Base-by-base conservation (phyloP, 129 eudicot species). In the Smallanthus sonchifolius region DNA sequence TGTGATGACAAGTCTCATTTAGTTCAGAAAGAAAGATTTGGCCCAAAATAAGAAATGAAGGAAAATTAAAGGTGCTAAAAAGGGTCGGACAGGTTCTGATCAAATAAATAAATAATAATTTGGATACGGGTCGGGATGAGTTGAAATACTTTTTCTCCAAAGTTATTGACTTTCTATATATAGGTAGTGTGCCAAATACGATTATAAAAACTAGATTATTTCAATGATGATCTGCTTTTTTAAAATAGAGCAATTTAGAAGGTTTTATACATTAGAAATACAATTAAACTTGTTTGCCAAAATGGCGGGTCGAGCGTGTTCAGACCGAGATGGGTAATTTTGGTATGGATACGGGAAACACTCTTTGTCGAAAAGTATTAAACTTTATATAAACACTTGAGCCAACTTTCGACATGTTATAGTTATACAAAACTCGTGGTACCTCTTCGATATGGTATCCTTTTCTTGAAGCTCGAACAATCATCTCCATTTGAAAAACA, bases 361-460 rank as follows among this genome's bases (percentile, higher is more conserved):
- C 19, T n/a, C 38, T 20, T 37, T 24, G 35, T 55, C 38, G 28
- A 20, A 13, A 38, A 11, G 4, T 40, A 13, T 24, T 5, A 17
- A 10, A 19, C 37, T 19, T 55, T 3, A 7, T 28, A 70, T 16
- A 52, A 9, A 56, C 14, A 35, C 17, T 70, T 49, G 13, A 56
- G 61, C 2, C 3, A 1, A 11, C 39, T 40, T 43, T 6, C 10
- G 11, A 24, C 52, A 13, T 14, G 52, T 56, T 9, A 56, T 24
- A 56, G 62, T 19, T 9, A 20, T 59, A 11, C 38, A 30, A 10
- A 59, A 59, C n/a, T 10, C 37, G 30, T 38, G 8, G 49, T 83
- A 92, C 98, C 96, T 93, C 98, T 84, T 90, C 89, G 65, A 90
- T 93, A 61, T 81, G 95, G 78, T 87, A 85, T 59, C 98, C 96